A percentile compares a stretch with the other conserved stretches of the same genome.
Conservation (phyloP, 345 rosid genomes). For the Diplotaxis tenuifolia region DNA sequence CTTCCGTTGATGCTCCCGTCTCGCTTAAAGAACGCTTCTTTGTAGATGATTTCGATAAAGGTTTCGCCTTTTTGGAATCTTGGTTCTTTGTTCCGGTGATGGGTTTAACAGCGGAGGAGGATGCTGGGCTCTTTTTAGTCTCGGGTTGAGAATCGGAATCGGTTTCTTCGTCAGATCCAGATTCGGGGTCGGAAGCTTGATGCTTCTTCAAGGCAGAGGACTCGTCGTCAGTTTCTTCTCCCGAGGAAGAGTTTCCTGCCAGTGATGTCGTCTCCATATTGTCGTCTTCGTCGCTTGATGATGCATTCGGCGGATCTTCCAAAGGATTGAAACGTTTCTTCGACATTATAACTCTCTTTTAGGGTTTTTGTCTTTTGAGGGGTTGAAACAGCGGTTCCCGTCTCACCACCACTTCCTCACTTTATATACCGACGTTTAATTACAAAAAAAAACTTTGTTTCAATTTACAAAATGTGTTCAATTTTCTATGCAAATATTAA, state of each 20-base stretch:
- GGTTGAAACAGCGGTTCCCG: not conserved
- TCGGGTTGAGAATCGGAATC: slow-evolving; percentile 35
- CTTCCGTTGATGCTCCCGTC: not conserved
- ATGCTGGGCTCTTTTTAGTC: slow-evolving; percentile 9
- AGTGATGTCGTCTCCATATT: slow-evolving; percentile 11
- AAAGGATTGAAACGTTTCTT: slow-evolving; percentile 13
- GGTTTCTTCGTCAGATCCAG: slow-evolving; percentile 34
- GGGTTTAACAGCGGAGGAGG: slow-evolving; percentile 33
- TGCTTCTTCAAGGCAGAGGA: not conserved
- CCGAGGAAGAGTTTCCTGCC: not conserved
- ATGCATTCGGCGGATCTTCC: slow-evolving; percentile 35
- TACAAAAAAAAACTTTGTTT: too few species aligned
- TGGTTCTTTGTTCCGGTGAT: slow-evolving; percentile 17
- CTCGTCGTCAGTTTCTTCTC: slow-evolving; percentile 1
- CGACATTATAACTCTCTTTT: not conserved
- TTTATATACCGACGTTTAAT: not conserved
- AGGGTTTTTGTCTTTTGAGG: slow-evolving; percentile 13
- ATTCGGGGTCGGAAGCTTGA: slow-evolving; percentile 24
- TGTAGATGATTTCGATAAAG: not conserved
- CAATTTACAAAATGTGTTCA: not conserved
- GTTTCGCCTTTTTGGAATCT: slow-evolving; percentile 8
- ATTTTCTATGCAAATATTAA: not conserved
- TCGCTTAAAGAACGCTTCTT: slow-evolving; percentile 26
- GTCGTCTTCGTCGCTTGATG: slow-evolving; percentile 36
- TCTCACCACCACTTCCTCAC: not conserved